Evolutionary conservation across 169 alveolate genomes (phyloP).

Genomic region (Plasmodium vinckei): DNA sequence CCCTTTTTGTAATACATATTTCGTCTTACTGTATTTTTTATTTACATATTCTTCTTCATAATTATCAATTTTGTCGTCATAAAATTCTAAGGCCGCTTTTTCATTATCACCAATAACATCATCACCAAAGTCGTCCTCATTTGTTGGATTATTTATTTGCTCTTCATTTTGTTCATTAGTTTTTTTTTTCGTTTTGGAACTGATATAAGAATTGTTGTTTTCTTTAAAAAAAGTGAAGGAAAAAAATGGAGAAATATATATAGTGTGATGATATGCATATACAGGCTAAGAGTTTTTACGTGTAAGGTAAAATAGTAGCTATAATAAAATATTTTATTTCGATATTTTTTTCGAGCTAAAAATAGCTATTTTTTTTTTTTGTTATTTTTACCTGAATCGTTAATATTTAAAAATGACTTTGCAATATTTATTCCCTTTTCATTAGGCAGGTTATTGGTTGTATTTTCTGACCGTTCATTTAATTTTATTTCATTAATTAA

Average conservation of each 20-base stretch:
- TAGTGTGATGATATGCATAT: not conserved
- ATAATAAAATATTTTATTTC: not conserved
- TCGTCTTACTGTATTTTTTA: conserved; percentile 68
- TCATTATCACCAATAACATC: conserved; percentile 52
- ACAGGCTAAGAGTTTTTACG: too few relatives aligned
- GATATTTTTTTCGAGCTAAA: not conserved
- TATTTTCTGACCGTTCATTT: conserved; percentile 47
- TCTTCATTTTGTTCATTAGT: not conserved
- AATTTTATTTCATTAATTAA: conserved; percentile 69
- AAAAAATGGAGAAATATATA: not conserved
- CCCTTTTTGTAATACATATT: not conserved
- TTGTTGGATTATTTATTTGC: conserved; percentile 6
- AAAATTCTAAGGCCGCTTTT: conserved; percentile 68
- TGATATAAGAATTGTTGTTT: too few relatives aligned
- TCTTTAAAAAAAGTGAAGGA: not conserved
- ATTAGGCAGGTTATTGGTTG: conserved; percentile 24
- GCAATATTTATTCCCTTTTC: conserved; percentile 69
- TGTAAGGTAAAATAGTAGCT: too few relatives aligned
- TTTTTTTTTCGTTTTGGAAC: not conserved
- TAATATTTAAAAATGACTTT: conserved; percentile 68
- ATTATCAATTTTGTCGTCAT: conserved; percentile 68
- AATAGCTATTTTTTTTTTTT: not conserved
- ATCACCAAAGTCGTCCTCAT: conserved; percentile 9
- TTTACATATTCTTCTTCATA: conserved; percentile 74
- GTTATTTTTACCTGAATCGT: conserved; percentile 46